Evolutionary conservation across 495 filamentous ascomycete species (phyloP).

Genomic region (Penicillium bovifimosum): DNA sequence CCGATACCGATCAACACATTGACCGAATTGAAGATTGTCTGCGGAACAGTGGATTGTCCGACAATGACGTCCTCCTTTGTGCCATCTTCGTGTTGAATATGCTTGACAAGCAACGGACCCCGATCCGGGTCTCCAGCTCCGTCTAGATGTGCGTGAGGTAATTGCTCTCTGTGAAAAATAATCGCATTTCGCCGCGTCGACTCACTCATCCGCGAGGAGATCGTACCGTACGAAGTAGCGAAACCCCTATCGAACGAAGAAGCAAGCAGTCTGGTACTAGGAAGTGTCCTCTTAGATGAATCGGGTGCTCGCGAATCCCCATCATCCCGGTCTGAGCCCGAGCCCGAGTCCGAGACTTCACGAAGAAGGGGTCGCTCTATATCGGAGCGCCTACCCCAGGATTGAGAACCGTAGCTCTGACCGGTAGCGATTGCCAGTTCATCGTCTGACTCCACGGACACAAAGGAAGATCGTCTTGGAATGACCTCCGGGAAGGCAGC

Average conservation of each 20-base stretch:
- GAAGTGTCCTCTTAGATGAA: slow-evolving; percentile 17
- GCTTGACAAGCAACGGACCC: slow-evolving; percentile 76
- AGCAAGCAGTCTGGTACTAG: slow-evolving; percentile 22
- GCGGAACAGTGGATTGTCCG: slow-evolving; percentile 87
- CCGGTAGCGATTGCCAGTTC: slow-evolving; percentile 34
- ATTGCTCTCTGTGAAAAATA: slow-evolving; percentile 66
- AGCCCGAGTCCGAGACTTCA: slow-evolving; percentile 15
- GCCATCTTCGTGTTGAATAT: slow-evolving; percentile 80
- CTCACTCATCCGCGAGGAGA: slow-evolving; percentile 62
- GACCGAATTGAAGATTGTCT: slow-evolving; percentile 95
- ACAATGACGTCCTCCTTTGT: slow-evolving; percentile 75
- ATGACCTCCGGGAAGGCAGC: slow-evolving; percentile 83
- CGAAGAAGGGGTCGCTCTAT: slow-evolving; percentile 26
- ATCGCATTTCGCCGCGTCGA: slow-evolving; percentile 67
- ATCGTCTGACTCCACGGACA: slow-evolving; percentile 48
- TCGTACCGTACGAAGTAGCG: slow-evolving; percentile 72
- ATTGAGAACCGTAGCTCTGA: slow-evolving; percentile 20
- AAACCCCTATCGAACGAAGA: slow-evolving; percentile 65
- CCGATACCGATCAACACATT: slow-evolving; percentile 94
- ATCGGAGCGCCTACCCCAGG: slow-evolving; percentile 17
- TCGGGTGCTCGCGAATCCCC: slow-evolving; percentile 9
- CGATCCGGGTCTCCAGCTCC: slow-evolving; percentile 56
- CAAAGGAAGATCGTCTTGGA: slow-evolving; percentile 66
- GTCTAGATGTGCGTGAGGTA: slow-evolving; percentile 54
- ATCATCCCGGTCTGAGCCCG: slow-evolving; percentile 18